Evolutionary conservation across 305 asterid genomes (phyloP).

Genomic region (Solanum hybrid): DNA sequence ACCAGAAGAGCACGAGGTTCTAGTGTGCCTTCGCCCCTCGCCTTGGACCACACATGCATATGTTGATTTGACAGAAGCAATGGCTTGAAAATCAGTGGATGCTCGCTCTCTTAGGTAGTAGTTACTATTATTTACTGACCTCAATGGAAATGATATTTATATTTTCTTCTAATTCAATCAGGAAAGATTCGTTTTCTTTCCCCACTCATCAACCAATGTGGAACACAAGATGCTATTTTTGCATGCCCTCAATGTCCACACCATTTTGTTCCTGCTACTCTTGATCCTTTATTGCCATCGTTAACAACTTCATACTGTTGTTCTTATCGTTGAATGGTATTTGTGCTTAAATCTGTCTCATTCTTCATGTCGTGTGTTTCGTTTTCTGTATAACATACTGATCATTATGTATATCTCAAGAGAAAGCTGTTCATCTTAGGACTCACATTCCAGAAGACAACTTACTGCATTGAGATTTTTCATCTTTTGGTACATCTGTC

Average conservation of each 20-base stretch:
- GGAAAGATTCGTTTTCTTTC: background rate
- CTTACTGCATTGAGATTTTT: background rate
- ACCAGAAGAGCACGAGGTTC: conserved; percentile 46
- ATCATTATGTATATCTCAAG: background rate
- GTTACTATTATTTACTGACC: conserved; percentile 2
- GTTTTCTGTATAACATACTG: background rate
- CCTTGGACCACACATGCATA: conserved; percentile 33
- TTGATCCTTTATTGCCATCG: background rate
- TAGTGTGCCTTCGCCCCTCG: conserved; percentile 42
- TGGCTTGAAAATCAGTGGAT: conserved; percentile 15
- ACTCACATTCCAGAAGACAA: too few species aligned
- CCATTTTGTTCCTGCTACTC: background rate
- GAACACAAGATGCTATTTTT: background rate
- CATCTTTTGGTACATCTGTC: background rate
- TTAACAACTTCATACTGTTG: background rate
- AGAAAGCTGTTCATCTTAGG: background rate
- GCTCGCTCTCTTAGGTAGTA: background rate
- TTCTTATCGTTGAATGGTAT: background rate
- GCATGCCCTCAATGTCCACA: conserved; percentile 2
- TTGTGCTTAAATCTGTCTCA: background rate
- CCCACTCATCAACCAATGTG: conserved; percentile 1
- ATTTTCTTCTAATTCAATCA: background rate
- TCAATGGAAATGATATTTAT: background rate
- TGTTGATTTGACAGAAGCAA: conserved; percentile 27
- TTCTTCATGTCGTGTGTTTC: background rate